Evolutionary conservation across 352 stramenopile genomes (phyloP).

Genomic region (Pythium graminicola): DNA sequence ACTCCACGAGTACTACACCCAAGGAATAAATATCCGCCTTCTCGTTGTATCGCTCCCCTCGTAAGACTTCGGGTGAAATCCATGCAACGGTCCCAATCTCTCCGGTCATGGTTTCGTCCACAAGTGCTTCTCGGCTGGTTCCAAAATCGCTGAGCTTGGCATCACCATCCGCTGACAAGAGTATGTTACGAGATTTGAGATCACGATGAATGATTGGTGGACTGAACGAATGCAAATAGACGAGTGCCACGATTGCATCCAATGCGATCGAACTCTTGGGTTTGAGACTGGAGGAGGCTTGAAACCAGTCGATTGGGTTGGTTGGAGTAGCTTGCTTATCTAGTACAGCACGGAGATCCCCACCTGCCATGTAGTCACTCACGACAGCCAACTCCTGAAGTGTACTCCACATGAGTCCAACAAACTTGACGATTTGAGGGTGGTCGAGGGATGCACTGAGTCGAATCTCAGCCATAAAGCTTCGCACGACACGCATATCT

Average conservation of each 20-base stretch:
- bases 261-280: constrained; percentile 56
- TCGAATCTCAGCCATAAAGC: constrained; percentile 82
- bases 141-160: constrained; percentile 83
- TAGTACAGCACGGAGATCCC: constrained; percentile 65
- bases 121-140: constrained; percentile 67
- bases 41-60: constrained; percentile 78
- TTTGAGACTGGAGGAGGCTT: constrained; percentile 37
- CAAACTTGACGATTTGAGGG: constrained; percentile 73
- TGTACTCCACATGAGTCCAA: constrained; percentile 82
- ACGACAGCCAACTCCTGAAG: constrained; percentile 77
- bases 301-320: constrained; percentile 65
- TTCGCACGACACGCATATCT: constrained; percentile 57
- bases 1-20: constrained; percentile 68
- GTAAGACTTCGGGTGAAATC: constrained; percentile 75
- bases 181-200: constrained; percentile 31
- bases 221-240: constrained; percentile 79
- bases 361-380: constrained; percentile 74
- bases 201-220: constrained; percentile 54
- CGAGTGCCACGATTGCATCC: constrained; percentile 67
- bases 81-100: constrained; percentile 82
- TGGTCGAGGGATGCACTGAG: constrained; percentile 72
- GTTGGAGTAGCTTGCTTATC: constrained; percentile 28
- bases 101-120: constrained; percentile 74
- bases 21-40: constrained; percentile 86
- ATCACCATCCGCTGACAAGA: constrained; percentile 43